Percentiles rank a stretch among this genome's conserved stretches.
phyloP scores from a whole-genome alignment of 2,329 filamentous ascomycete species.

The Clarireedia paspali region DNA sequence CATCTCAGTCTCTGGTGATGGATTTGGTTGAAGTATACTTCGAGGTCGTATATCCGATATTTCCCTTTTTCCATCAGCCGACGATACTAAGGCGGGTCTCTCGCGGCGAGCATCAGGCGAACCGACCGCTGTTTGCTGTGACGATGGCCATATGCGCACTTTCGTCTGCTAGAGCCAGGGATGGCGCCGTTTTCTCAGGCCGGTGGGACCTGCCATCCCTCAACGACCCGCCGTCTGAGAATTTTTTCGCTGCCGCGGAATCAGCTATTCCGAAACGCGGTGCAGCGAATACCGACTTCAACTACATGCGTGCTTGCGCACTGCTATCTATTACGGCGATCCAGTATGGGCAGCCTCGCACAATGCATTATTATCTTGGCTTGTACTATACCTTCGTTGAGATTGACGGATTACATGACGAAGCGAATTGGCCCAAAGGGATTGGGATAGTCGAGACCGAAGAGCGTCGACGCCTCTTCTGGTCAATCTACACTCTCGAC shows the following conservation, averaged over 20 bases:
- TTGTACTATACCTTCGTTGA: conserved; percentile 41
- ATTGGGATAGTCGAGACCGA: conserved; percentile 37
- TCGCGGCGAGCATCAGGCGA: no score
- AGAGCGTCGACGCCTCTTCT: conserved; percentile 42
- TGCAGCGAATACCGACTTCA: conserved; percentile 23
- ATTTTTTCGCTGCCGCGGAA: no score
- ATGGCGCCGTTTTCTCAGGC: conserved; percentile 38
- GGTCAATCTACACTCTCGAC: conserved; percentile 51
- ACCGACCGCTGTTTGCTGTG: conserved; percentile 32
- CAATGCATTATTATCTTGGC: conserved; percentile 44
- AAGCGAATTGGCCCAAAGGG: conserved; percentile 43
- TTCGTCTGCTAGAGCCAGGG: conserved; percentile 39
- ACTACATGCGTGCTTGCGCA: conserved; percentile 39
- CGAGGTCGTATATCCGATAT: no score
- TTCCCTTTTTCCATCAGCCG: no score
- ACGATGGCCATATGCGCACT: conserved; percentile 46
- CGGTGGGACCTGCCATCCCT: conserved; percentile 20
- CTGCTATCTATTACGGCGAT: conserved; percentile 43
- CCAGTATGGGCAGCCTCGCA: conserved; percentile 41
- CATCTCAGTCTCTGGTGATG: no score
- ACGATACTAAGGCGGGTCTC: no score
- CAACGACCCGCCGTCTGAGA: no score
- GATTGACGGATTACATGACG: conserved; percentile 45
- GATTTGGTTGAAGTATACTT: no score
- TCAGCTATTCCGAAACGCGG: no score